Percentiles rank a stretch among this genome's conserved stretches.
phyloP scores from a whole-genome alignment of 176 grass and related monocot genomes.

The Areca catechu region DNA sequence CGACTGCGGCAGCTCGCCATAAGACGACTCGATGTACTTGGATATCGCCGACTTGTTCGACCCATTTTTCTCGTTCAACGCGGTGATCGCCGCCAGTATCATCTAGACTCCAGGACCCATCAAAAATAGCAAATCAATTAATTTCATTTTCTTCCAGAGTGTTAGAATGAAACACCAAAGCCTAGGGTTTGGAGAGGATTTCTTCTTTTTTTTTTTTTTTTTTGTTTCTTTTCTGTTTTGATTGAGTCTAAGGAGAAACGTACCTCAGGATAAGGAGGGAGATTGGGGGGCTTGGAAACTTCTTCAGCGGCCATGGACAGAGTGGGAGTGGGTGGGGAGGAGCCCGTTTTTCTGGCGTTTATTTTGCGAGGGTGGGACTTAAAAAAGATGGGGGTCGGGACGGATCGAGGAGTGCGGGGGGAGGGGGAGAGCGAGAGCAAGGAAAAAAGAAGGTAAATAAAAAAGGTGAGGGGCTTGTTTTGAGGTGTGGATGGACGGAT shows the following conservation, averaged over 20 bases:
- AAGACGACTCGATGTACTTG: conserved; percentile 48
- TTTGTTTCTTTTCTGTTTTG: no score
- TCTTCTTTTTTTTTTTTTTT: no score
- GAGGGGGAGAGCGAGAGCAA: background rate
- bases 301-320: conserved; percentile 43
- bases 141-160: no score
- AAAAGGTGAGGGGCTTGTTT: background rate
- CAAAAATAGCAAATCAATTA: background rate
- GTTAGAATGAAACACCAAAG: no score
- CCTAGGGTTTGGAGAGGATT: no score
- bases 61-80: conserved; percentile 30
- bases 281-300: conserved; percentile 13
- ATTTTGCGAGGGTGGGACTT: no score
- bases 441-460: background rate
- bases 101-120: conserved; percentile 28
- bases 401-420: background rate
- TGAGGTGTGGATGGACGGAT: conserved; percentile 12
- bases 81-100: conserved; percentile 59
- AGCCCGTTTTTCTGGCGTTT: background rate
- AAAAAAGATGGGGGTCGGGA: background rate
- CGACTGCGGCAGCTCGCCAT: conserved; percentile 27
- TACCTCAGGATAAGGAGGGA: conserved; percentile 71
- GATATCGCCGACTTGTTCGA: conserved; percentile 63
- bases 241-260: no score
- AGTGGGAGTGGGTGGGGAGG: background rate